Percentiles rank a stretch among this genome's conserved stretches.
phyloP scores from a whole-genome alignment of 345 rosid genomes.

The Salix udensis region DNA sequence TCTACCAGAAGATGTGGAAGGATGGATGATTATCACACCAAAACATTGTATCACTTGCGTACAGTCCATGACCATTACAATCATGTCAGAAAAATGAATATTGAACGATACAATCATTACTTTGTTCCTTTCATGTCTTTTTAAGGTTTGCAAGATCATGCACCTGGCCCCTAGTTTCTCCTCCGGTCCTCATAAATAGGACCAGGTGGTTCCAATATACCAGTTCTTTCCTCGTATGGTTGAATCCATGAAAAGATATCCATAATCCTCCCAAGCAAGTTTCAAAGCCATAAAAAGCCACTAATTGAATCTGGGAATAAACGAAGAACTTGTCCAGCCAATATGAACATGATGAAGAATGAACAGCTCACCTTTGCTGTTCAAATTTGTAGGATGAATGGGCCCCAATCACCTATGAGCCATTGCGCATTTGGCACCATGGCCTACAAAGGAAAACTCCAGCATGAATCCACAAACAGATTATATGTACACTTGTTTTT shows the following conservation, averaged over 20 bases:
- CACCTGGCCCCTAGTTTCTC: neutral
- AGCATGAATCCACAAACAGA: slow-evolving; percentile 10
- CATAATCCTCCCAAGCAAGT: neutral
- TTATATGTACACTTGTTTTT: slow-evolving; percentile 30
- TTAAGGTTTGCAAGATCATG: neutral
- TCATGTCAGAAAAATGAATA: neutral
- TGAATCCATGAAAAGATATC: neutral
- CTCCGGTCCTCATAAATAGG: neutral
- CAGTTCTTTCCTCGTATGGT: neutral
- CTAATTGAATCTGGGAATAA: neutral
- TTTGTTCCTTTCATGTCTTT: neutral
- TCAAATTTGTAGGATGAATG: neutral
- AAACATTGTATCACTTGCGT: neutral
- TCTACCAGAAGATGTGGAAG: no score
- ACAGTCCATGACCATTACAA: neutral
- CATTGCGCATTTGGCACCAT: slow-evolving; percentile 7
- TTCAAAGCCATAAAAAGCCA: neutral
- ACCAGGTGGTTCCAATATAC: neutral
- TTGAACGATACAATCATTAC: neutral
- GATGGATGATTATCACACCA: neutral
- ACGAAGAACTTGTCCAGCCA: neutral
- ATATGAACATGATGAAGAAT: neutral
- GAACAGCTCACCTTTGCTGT: neutral
- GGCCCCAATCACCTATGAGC: slow-evolving; percentile 2
- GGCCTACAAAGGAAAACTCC: slow-evolving; percentile 8